Evolutionary conservation across 83 land plant species (phyloP).

Genomic region (Diphasiastrum complanatum): DNA sequence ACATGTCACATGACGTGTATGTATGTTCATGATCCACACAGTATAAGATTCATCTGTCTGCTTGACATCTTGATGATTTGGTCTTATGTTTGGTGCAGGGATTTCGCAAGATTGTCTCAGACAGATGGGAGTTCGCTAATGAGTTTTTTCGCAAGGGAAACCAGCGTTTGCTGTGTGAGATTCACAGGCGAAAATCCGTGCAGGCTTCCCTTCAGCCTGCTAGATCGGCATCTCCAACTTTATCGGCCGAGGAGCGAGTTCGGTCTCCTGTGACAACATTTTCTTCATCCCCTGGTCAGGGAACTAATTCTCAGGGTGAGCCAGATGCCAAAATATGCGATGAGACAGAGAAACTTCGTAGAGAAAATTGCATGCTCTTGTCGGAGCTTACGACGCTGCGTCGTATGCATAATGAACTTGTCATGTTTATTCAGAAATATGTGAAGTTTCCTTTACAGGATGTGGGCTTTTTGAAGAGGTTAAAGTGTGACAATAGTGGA

Average conservation of each 20-base stretch:
- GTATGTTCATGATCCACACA: too few species aligned
- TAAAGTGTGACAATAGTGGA: too few species aligned
- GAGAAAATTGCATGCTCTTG: slow-evolving; percentile 11
- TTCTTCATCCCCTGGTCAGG: background rate
- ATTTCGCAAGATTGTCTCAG: slow-evolving; percentile 71
- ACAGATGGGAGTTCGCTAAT: slow-evolving; percentile 84
- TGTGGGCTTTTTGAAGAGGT: too few species aligned
- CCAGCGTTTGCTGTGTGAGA: slow-evolving; percentile 64
- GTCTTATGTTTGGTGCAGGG: too few species aligned
- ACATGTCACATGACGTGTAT: too few species aligned
- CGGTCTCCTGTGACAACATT: slow-evolving; percentile 6
- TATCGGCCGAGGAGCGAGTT: slow-evolving; percentile 13
- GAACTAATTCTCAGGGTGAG: too few species aligned
- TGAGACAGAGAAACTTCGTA: slow-evolving; percentile 1
- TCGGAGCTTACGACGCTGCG: slow-evolving; percentile 14
- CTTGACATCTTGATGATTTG: too few species aligned
- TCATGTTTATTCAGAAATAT: too few species aligned
- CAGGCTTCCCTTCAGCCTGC: slow-evolving; percentile 29
- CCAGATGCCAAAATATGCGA: background rate
- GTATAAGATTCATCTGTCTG: too few species aligned
- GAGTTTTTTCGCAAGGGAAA: slow-evolving; percentile 69
- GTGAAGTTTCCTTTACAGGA: too few species aligned
- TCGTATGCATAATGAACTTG: background rate
- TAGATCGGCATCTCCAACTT: slow-evolving; percentile 12
- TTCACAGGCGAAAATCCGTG: slow-evolving; percentile 60